A percentile compares a stretch with the other conserved stretches of the same genome.
These are phyloP conservation scores for Fusarium hostae DNA, from an alignment of 2,329 filamentous ascomycete species.

Conservation along the genomic window DNA sequence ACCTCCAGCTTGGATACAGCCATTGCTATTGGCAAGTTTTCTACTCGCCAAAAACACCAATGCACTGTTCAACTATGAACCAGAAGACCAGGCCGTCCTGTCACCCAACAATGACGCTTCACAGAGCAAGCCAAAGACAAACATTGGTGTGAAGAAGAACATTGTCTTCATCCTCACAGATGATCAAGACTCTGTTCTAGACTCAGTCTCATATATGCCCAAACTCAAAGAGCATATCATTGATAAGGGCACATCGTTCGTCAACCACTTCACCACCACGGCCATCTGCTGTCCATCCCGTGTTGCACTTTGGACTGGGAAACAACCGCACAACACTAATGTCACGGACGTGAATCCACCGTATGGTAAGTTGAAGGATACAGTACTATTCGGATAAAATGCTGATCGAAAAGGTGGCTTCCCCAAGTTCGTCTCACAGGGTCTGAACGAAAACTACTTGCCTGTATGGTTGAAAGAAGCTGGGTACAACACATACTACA, in stretches of 20 bases:
- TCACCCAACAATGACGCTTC: neutral
- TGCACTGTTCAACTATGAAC: neutral
- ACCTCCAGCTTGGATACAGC: conserved; percentile 8
- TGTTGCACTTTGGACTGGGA: conserved; percentile 73
- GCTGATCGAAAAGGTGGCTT: conserved; percentile 56
- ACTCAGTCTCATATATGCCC: conserved; percentile 71
- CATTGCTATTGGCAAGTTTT: conserved; percentile 1
- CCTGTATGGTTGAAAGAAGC: conserved; percentile 76
- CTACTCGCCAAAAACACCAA: neutral
- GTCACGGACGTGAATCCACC: conserved; percentile 58
- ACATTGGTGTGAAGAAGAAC: conserved; percentile 53
- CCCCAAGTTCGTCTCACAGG: conserved; percentile 72
- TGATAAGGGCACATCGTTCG: conserved; percentile 68
- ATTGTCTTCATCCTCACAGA: conserved; percentile 76
- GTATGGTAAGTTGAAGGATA: neutral
- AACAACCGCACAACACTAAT: conserved; percentile 76
- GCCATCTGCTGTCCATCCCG: conserved; percentile 75
- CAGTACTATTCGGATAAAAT: neutral
- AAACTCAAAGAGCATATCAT: conserved; percentile 65
- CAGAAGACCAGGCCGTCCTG: conserved; percentile 1
- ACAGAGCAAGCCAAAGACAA: neutral
- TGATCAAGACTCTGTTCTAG: conserved; percentile 72
- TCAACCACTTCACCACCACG: conserved; percentile 73
- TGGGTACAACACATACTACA: conserved; percentile 78
- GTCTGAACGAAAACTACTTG: conserved; percentile 74